Percentiles rank a stretch among this genome's conserved stretches.
phyloP scores from a whole-genome alignment of 495 filamentous ascomycete genomes.

The Sphaerosporella brunnea region DNA sequence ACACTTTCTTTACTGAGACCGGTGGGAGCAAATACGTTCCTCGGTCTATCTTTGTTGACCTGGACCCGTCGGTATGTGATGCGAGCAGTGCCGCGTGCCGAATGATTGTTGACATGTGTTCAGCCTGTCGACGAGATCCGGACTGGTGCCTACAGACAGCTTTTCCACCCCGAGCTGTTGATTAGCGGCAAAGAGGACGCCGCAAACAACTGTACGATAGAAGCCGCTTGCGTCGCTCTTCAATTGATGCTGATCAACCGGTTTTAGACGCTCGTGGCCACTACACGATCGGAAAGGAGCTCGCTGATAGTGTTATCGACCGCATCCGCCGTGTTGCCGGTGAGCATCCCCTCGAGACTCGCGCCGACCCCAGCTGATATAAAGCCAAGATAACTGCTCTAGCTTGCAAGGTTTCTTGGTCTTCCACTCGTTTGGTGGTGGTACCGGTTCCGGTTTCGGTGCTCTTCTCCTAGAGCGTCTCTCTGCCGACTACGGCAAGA shows the following conservation, averaged over 20 bases:
- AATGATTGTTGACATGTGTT: neutral
- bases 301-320: constrained; percentile 93
- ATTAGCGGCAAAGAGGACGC: constrained; percentile 90
- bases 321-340: constrained; percentile 77
- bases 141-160: constrained; percentile 61
- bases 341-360: constrained; percentile 5
- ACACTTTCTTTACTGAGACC: constrained; percentile 86
- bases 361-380: constrained; percentile 1
- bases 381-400: constrained; percentile 58
- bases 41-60: constrained; percentile 73
- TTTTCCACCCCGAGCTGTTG: constrained; percentile 77
- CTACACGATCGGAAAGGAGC: constrained; percentile 97
- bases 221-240: neutral
- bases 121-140: constrained; percentile 81
- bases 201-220: constrained; percentile 54
- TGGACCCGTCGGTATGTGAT: constrained; percentile 60
- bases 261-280: constrained; percentile 64
- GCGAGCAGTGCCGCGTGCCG: neutral
- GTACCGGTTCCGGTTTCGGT: constrained; percentile 96
- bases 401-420: constrained; percentile 97
- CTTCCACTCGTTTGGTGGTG: constrained; percentile 99
- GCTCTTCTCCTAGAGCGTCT: constrained; percentile 95
- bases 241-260: constrained; percentile 1
- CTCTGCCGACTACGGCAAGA: constrained; percentile 96
- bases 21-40: constrained; percentile 77